These are phyloP conservation scores for Kernera saxatilis DNA, from an alignment of 345 rosid genomes.

Conservation along the genomic window DNA sequence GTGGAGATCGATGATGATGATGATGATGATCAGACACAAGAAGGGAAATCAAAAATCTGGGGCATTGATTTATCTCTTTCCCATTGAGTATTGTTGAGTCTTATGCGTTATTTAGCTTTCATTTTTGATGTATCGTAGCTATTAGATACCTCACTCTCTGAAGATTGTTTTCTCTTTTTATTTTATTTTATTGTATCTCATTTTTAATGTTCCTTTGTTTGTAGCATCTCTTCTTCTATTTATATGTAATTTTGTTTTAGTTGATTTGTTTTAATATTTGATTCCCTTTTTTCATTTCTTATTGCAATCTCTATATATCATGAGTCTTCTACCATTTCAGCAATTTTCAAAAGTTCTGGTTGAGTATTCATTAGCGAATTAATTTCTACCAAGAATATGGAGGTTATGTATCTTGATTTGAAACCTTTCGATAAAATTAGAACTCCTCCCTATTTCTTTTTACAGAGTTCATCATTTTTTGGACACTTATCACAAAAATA, in stretches of 20 bases:
- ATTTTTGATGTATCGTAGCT: neutral
- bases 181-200: neutral
- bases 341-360: neutral
- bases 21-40: constrained; percentile 10
- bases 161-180: neutral
- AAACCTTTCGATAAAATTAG: neutral
- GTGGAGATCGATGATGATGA: constrained; percentile 25
- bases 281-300: neutral
- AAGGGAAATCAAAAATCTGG: neutral
- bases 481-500: neutral
- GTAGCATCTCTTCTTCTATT: neutral
- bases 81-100: constrained; percentile 11
- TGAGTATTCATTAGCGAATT: neutral
- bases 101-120: constrained; percentile 1
- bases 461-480: neutral
- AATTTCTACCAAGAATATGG: neutral
- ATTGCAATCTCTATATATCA: neutral
- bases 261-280: neutral
- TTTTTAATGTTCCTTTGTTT: neutral
- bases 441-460: neutral
- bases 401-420: neutral
- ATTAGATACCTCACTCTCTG: neutral
- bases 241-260: neutral
- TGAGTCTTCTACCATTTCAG: neutral
- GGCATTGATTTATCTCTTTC: constrained; percentile 23